These are phyloP conservation scores for Tetracladium setigerum DNA, from an alignment of 495 filamentous ascomycete species.

Conservation along the genomic window DNA sequence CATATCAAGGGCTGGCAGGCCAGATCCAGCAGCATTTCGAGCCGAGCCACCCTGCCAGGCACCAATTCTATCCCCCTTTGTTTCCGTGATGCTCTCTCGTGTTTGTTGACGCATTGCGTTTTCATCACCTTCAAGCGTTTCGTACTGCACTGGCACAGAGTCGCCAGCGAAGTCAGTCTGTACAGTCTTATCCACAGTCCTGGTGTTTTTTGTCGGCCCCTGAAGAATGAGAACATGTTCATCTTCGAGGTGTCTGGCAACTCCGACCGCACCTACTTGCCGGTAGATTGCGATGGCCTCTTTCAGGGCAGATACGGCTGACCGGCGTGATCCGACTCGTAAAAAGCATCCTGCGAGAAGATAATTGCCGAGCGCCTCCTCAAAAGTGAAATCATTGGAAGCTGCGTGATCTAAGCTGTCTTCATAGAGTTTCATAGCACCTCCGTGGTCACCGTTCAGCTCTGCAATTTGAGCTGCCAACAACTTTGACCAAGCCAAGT, in stretches of 20 bases:
- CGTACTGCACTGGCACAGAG: constrained; percentile 47
- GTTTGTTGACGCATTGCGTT: constrained; percentile 43
- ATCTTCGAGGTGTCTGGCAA: constrained; percentile 60
- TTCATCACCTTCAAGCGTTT: constrained; percentile 44
- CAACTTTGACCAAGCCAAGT: constrained; percentile 65
- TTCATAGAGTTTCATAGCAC: constrained; percentile 62
- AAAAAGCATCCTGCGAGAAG: constrained; percentile 69
- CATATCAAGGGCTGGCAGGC: constrained; percentile 61
- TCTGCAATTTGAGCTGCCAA: constrained; percentile 69
- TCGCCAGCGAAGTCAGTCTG: constrained; percentile 68
- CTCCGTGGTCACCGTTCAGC: constrained; percentile 51
- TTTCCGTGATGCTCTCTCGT: constrained; percentile 37
- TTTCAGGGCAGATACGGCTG: constrained; percentile 62
- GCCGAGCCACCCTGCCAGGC: constrained; percentile 49
- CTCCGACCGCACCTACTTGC: constrained; percentile 65
- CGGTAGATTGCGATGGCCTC: constrained; percentile 70
- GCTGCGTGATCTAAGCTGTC: constrained; percentile 72
- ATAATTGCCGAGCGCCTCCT: constrained; percentile 76
- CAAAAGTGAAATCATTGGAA: constrained; percentile 66
- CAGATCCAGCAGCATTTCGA: constrained; percentile 35
- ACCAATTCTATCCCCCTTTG: constrained; percentile 54
- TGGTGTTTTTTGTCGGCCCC: constrained; percentile 49
- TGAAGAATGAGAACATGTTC: constrained; percentile 68
- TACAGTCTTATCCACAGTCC: constrained; percentile 59
- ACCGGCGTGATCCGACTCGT: constrained; percentile 60